These are phyloP conservation scores for Didymella pinodella DNA, from an alignment of 2,329 filamentous ascomycete genomes.

Conservation along the genomic window DNA sequence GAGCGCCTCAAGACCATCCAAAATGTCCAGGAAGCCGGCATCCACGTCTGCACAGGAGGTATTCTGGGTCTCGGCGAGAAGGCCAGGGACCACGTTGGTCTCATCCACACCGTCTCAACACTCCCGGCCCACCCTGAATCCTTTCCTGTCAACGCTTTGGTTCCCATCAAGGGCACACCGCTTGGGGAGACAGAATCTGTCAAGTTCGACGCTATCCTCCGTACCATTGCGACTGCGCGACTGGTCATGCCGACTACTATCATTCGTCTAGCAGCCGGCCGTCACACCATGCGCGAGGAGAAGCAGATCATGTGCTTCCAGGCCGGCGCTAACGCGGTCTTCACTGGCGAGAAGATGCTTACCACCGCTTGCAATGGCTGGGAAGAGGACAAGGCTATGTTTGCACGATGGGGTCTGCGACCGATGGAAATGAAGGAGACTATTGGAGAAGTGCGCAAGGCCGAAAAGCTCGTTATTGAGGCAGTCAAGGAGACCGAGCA, in stretches of 20 bases:
- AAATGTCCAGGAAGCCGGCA: slow-evolving; percentile 83
- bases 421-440: slow-evolving; percentile 68
- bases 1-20: slow-evolving; percentile 81
- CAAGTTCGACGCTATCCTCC: slow-evolving; percentile 77
- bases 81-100: slow-evolving; percentile 78
- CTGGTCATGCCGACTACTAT: slow-evolving; percentile 86
- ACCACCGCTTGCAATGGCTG: slow-evolving; percentile 91
- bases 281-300: slow-evolving; percentile 85
- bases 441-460: slow-evolving; percentile 41
- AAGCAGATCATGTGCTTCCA: slow-evolving; percentile 90
- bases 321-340: slow-evolving; percentile 92
- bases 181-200: slow-evolving; percentile 76
- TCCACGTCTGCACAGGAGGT: slow-evolving; percentile 89
- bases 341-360: slow-evolving; percentile 95
- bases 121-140: slow-evolving; percentile 85
- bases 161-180: slow-evolving; percentile 89
- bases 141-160: slow-evolving; percentile 89
- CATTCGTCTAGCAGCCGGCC: slow-evolving; percentile 83
- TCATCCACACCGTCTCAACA: slow-evolving; percentile 83
- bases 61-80: slow-evolving; percentile 87
- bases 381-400: slow-evolving; percentile 87
- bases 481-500: slow-evolving; percentile 22
- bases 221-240: slow-evolving; percentile 84
- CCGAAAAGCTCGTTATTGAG: slow-evolving; percentile 24
- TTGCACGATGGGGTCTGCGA: slow-evolving; percentile 79